Conservation (phyloP, 495 filamentous ascomycete genomes). For the Parmelia sp. region DNA sequence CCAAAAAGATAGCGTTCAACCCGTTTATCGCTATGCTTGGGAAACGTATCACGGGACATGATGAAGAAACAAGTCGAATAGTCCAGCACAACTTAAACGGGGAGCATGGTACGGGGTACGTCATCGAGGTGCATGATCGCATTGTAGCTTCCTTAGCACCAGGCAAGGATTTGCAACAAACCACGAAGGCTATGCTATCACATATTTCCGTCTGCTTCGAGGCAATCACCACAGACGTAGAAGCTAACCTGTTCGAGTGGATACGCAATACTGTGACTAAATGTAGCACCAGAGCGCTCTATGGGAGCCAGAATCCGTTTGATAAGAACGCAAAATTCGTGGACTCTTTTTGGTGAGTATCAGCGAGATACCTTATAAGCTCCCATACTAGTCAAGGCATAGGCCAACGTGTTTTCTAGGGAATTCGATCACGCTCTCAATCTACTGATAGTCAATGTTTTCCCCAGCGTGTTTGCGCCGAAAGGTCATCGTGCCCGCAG, state of each 20-base stretch:
- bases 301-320: constrained; percentile 33
- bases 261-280: constrained; percentile 39
- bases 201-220: constrained; percentile 4
- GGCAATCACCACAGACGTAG: background rate
- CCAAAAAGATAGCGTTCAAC: constrained; percentile 39
- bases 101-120: constrained; percentile 13
- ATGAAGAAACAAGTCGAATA: constrained; percentile 9
- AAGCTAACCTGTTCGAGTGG: constrained; percentile 29
- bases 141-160: constrained; percentile 7
- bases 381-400: constrained; percentile 5
- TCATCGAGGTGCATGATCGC: constrained; percentile 14
- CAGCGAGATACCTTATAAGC: background rate
- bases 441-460: constrained; percentile 34
- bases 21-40: constrained; percentile 28
- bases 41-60: constrained; percentile 17
- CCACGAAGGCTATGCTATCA: constrained; percentile 12
- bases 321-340: constrained; percentile 29
- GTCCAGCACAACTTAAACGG: constrained; percentile 18
- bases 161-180: constrained; percentile 11
- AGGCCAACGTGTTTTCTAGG: constrained; percentile 20
- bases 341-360: constrained; percentile 35
- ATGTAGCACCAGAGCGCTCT: constrained; percentile 39
- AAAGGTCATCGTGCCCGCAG: constrained; percentile 38
- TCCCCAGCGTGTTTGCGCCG: constrained; percentile 36
- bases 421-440: constrained; percentile 45